Conservation (phyloP, 345 rosid species). For the Dimocarpus longan region DNA sequence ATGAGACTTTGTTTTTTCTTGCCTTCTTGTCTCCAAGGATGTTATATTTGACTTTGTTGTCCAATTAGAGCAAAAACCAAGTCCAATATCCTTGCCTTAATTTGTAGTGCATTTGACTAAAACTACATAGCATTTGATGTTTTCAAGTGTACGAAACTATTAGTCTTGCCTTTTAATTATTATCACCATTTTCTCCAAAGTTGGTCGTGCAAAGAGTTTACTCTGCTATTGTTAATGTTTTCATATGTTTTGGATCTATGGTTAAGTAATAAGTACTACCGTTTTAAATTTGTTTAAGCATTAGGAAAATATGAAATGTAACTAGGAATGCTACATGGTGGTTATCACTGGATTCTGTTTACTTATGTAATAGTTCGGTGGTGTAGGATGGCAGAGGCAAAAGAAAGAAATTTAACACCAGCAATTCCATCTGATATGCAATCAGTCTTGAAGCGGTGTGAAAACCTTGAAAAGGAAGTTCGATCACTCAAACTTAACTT, state of each 20-base stretch:
- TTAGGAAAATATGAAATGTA: background rate
- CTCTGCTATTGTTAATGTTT: background rate
- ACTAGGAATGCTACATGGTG: constrained; percentile 7
- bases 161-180: background rate
- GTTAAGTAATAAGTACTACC: background rate
- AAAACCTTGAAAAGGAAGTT: constrained; percentile 78
- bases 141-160: background rate
- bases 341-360: background rate
- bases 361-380: constrained; percentile 10
- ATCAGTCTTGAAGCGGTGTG: constrained; percentile 59
- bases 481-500: constrained; percentile 73
- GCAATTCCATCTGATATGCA: constrained; percentile 61
- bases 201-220: background rate
- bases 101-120: background rate
- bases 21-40: background rate
- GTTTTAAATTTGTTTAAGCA: background rate
- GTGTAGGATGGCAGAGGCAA: constrained; percentile 80
- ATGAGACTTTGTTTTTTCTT: background rate
- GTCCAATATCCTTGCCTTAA: background rate
- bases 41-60: background rate
- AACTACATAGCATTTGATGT: background rate
- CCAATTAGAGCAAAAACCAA: background rate
- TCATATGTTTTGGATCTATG: background rate
- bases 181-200: background rate
- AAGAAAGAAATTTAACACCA: constrained; percentile 58